Conservation (phyloP, 164 flowering plant species). For the Tinospora cordifolia region DNA sequence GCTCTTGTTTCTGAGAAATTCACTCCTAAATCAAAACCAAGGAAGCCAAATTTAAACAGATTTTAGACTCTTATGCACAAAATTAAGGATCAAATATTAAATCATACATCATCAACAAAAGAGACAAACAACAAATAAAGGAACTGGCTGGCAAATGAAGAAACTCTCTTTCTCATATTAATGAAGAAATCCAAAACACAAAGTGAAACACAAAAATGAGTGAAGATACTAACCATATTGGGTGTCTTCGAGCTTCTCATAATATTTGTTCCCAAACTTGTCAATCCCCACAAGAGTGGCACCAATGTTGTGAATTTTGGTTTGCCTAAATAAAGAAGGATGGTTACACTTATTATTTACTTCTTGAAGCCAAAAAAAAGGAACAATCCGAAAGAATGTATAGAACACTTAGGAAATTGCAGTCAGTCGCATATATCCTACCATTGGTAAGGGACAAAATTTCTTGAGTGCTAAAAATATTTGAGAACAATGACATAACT, state of each 20-base stretch:
- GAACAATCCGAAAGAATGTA: background rate
- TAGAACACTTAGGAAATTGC: background rate
- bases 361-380: background rate
- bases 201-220: background rate
- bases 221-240: slow-evolving; percentile 51
- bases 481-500: no score
- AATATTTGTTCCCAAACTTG: slow-evolving; percentile 87
- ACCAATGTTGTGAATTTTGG: slow-evolving; percentile 90
- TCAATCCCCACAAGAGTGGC: slow-evolving; percentile 87
- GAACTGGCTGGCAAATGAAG: background rate
- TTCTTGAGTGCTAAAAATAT: no score
- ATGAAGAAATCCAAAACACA: background rate
- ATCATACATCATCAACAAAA: no score
- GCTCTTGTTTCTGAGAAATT: no score
- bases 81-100: no score
- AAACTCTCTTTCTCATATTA: background rate
- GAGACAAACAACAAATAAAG: background rate
- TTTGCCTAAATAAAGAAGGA: slow-evolving; percentile 55
- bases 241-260: slow-evolving; percentile 47
- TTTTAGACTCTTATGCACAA: no score
- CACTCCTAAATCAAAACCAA: no score
- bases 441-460: no score
- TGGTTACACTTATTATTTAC: background rate
- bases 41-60: no score
- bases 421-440: no score